These are phyloP conservation scores for Singerocomus inundabilis DNA, from an alignment of 1,284 basidiomycete genomes.

Conservation along the genomic window DNA sequence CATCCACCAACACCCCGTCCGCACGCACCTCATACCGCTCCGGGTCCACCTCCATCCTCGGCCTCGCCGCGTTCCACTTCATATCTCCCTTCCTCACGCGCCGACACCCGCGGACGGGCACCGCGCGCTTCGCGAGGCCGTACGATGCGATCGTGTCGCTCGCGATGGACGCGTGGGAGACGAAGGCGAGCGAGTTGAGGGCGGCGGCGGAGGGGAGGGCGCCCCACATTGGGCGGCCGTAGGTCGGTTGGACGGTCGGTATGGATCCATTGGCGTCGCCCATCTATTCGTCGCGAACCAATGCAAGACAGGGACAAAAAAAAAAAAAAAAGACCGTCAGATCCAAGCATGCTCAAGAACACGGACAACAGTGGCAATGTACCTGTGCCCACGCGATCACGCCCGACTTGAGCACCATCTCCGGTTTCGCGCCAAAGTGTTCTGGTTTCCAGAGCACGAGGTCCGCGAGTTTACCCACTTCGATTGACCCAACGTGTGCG, in stretches of 20 bases:
- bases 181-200: slow-evolving; percentile 82
- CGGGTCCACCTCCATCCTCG: slow-evolving; percentile 87
- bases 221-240: slow-evolving; percentile 90
- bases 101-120: slow-evolving; percentile 80
- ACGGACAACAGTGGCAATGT: slow-evolving; percentile 15
- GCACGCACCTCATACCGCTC: slow-evolving; percentile 89
- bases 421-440: slow-evolving; percentile 89
- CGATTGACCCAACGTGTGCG: slow-evolving; percentile 84
- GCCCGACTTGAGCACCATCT: slow-evolving; percentile 93
- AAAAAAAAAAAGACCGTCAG: not conserved
- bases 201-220: slow-evolving; percentile 71
- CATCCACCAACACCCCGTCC: slow-evolving; percentile 75
- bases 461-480: slow-evolving; percentile 85
- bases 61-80: slow-evolving; percentile 88
- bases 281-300: no score
- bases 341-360: no score
- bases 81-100: slow-evolving; percentile 82
- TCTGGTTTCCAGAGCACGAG: slow-evolving; percentile 93
- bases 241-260: slow-evolving; percentile 88
- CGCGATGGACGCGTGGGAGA: slow-evolving; percentile 73
- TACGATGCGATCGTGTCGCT: slow-evolving; percentile 68
- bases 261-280: slow-evolving; percentile 94
- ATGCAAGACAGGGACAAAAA: no score
- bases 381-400: slow-evolving; percentile 90
- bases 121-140: slow-evolving; percentile 69